These are phyloP conservation scores for Globisporangium splendens DNA, from an alignment of 352 stramenopile genomes.

Conservation along the genomic window DNA sequence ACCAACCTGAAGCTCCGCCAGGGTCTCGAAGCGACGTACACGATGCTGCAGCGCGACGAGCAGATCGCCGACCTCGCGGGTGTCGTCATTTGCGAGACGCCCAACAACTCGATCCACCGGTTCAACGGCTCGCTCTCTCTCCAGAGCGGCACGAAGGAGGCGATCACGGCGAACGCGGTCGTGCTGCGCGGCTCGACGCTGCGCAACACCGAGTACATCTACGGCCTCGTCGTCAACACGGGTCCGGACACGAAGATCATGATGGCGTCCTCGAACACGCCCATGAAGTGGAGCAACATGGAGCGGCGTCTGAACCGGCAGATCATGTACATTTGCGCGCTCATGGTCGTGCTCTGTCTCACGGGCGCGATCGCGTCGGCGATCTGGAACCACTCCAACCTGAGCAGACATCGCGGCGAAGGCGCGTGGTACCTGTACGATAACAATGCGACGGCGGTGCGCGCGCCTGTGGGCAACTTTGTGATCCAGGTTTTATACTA, in stretches of 20 bases:
- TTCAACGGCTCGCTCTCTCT: slow-evolving; percentile 87
- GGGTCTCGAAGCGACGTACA: slow-evolving; percentile 75
- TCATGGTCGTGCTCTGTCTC: slow-evolving; percentile 79
- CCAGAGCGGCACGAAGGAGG: slow-evolving; percentile 52
- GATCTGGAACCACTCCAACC: slow-evolving; percentile 65
- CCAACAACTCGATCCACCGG: slow-evolving; percentile 90
- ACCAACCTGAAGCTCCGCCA: slow-evolving; percentile 91
- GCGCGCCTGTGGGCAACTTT: slow-evolving; percentile 64
- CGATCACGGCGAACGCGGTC: slow-evolving; percentile 76
- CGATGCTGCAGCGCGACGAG: slow-evolving; percentile 44
- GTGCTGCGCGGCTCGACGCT: slow-evolving; percentile 86
- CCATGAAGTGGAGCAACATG: slow-evolving; percentile 89
- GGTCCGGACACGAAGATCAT: slow-evolving; percentile 89
- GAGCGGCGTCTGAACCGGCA: slow-evolving; percentile 75
- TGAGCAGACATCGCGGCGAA: slow-evolving; percentile 30
- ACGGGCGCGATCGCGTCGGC: slow-evolving; percentile 55
- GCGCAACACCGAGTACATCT: slow-evolving; percentile 91
- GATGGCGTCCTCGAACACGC: slow-evolving; percentile 74
- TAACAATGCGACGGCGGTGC: slow-evolving; percentile 36
- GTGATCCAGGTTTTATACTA: slow-evolving; percentile 93
- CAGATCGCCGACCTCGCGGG: slow-evolving; percentile 50
- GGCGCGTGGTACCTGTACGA: slow-evolving; percentile 78
- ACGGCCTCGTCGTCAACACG: slow-evolving; percentile 91
- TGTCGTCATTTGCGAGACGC: slow-evolving; percentile 71
- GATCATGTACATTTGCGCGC: slow-evolving; percentile 80